Evolutionary conservation across 495 filamentous ascomycete genomes (phyloP), one percentile per base, ranked within the genome.

Genomic region (Schizothecium vesticola): DNA sequence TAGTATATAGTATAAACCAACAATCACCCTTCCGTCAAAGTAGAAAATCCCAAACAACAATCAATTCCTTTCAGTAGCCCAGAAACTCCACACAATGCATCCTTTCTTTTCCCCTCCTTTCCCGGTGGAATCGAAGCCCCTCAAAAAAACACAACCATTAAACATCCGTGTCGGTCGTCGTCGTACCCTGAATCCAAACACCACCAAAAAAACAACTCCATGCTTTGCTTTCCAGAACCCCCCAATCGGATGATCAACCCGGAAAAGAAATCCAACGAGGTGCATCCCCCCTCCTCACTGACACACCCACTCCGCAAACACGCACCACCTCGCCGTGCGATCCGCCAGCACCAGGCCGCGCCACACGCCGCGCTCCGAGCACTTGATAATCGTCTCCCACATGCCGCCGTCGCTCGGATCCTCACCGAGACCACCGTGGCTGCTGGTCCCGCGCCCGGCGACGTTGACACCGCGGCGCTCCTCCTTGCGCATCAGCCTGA

Each of bases 351-450:
- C 95, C 64, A 99, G 79, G 1, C 92, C 96, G 68, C 95, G 87
- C 95, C 95, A 99, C 26, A 89, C 85, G 0, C 95, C 95, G 28
- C 89, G 84, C 75, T 99, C 95, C 0, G 92, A 92, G 78, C 94
- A 93, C 82, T 99, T 99, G 78, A 93, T 97, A 58, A 98, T 95
- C 8, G 94, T 99, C 80, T 99, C 95, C 96, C 96, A 99, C 0
- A 90, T 86, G 59, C 90, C 92, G 16, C 92, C 92, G 64, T 94
- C 92, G 6, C 88, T 89, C 0, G 77, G 80, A 16, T 87, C 88
- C 60, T 86, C 88, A 2, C 82, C 43, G 43, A 51, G 43, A 1
- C 43, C 84, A 5, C 72, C 58, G 56, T 80, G 77, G 24, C 76
- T 76, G 43, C 80, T 79, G 78, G 19, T 82, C 82, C 12, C 80